A percentile compares a stretch with the other conserved stretches of the same genome.
These are phyloP conservation scores for Pseudognaphalium luteoalbum DNA, from an alignment of 129 eudicot species.

Conservation along the genomic window DNA sequence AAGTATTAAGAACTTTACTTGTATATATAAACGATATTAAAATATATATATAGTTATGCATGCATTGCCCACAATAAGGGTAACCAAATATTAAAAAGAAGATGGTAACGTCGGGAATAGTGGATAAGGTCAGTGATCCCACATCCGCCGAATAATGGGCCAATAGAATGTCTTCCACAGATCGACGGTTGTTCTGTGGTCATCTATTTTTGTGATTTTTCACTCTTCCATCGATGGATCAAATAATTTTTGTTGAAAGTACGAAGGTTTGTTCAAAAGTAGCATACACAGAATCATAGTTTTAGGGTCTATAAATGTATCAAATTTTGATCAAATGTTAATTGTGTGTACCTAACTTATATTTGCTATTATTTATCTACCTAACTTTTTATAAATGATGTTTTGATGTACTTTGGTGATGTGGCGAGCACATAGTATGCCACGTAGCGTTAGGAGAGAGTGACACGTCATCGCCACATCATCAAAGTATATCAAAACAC, in stretches of 20 bases:
- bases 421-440: no score
- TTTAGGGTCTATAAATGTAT: no score
- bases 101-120: conserved; percentile 23
- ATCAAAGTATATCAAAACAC: no score
- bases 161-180: conserved; percentile 27
- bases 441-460: no score
- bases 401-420: no score
- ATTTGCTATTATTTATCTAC: no score
- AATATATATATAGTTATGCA: conserved; percentile 7
- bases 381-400: no score
- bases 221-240: not conserved
- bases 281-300: no score
- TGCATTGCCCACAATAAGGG: conserved; percentile 35
- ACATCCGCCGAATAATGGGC: conserved; percentile 33
- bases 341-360: no score
- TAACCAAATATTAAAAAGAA: not conserved
- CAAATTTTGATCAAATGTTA: no score
- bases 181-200: conserved; percentile 29
- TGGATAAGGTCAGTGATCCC: conserved; percentile 39
- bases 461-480: no score
- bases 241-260: not conserved
- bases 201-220: conserved; percentile 3
- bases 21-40: not conserved
- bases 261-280: not conserved
- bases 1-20: conserved; percentile 5